Evolutionary conservation across 2,329 filamentous ascomycete species (phyloP).

Genomic region (Lecanicillium sp.): DNA sequence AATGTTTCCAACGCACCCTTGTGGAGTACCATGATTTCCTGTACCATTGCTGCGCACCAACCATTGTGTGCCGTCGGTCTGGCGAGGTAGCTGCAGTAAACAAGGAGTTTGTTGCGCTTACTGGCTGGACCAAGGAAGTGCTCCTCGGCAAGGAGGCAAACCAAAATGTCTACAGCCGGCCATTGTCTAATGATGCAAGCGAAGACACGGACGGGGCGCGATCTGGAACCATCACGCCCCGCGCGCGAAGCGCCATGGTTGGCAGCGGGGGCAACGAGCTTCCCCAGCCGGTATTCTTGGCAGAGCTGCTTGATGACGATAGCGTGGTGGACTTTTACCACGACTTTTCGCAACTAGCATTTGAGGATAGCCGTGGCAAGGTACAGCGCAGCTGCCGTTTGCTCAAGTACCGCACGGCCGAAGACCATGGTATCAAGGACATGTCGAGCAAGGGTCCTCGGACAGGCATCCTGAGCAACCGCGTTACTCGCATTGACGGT

Average conservation of each 20-base stretch:
- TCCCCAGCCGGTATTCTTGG: slow-evolving; percentile 76
- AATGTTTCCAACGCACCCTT: slow-evolving; percentile 86
- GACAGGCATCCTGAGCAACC: slow-evolving; percentile 44
- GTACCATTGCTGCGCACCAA: slow-evolving; percentile 79
- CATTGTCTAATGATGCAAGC: slow-evolving; percentile 25
- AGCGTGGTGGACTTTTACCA: slow-evolving; percentile 93
- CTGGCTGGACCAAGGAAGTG: slow-evolving; percentile 87
- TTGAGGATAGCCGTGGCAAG: slow-evolving; percentile 80
- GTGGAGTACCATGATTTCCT: slow-evolving; percentile 93
- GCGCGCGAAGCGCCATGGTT: slow-evolving; percentile 36
- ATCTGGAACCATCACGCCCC: slow-evolving; percentile 41
- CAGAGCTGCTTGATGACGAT: slow-evolving; percentile 88
- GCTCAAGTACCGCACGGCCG: slow-evolving; percentile 79
- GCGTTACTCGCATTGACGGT: slow-evolving; percentile 56
- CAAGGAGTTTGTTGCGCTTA: slow-evolving; percentile 93
- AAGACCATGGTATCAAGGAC: slow-evolving; percentile 36
- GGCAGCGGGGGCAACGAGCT: slow-evolving; percentile 32
- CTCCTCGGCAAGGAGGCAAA: slow-evolving; percentile 83
- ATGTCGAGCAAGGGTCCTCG: slow-evolving; percentile 33
- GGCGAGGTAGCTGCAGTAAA: slow-evolving; percentile 93
- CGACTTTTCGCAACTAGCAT: slow-evolving; percentile 86
- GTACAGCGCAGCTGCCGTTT: slow-evolving; percentile 78
- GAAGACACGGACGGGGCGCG: slow-evolving; percentile 25
- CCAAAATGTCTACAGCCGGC: slow-evolving; percentile 71
- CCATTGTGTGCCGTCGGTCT: slow-evolving; percentile 82